Conservation (phyloP, 768 basidiomycete genomes). For the Hericium alpestre region DNA sequence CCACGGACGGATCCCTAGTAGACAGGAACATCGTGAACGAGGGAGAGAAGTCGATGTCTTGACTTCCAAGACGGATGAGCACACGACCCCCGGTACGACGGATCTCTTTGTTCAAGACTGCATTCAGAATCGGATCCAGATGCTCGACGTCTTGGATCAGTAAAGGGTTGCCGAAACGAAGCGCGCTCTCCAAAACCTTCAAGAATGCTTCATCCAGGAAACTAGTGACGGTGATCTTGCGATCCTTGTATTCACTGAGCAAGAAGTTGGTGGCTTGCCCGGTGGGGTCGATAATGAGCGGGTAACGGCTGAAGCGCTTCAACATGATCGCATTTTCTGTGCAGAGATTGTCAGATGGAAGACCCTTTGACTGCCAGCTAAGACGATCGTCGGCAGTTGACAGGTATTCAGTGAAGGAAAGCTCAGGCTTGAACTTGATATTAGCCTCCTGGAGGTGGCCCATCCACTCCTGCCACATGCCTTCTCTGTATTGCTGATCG, state of each 20-base stretch:
- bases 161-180: slow-evolving; percentile 95
- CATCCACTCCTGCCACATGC: slow-evolving; percentile 95
- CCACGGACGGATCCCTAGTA: slow-evolving; percentile 92
- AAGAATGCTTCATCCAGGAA: slow-evolving; percentile 99
- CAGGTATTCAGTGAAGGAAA: slow-evolving; percentile 89
- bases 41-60: slow-evolving; percentile 99
- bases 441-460: slow-evolving; percentile 80
- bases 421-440: slow-evolving; percentile 85
- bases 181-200: slow-evolving; percentile 95
- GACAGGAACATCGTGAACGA: slow-evolving; percentile 99
- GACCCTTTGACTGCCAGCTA: slow-evolving; percentile 88
- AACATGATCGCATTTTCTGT: slow-evolving; percentile 99
- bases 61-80: slow-evolving; percentile 89
- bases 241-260: slow-evolving; percentile 87
- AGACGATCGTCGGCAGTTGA: slow-evolving; percentile 95
- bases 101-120: slow-evolving; percentile 94
- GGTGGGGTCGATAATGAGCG: slow-evolving; percentile 94
- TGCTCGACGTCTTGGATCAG: slow-evolving; percentile 98
- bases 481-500: slow-evolving; percentile 94
- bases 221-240: slow-evolving; percentile 96
- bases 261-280: slow-evolving; percentile 94
- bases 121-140: slow-evolving; percentile 93
- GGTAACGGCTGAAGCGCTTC: slow-evolving; percentile 94
- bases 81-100: slow-evolving; percentile 94
- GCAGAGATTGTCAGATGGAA: slow-evolving; percentile 93